Percentiles rank a stretch among this genome's conserved stretches.
These are phyloP conservation scores for Schoenoplectus tabernaemontani DNA, from an alignment of 202 grass and related monocot genomes.

Conservation along the genomic window DNA sequence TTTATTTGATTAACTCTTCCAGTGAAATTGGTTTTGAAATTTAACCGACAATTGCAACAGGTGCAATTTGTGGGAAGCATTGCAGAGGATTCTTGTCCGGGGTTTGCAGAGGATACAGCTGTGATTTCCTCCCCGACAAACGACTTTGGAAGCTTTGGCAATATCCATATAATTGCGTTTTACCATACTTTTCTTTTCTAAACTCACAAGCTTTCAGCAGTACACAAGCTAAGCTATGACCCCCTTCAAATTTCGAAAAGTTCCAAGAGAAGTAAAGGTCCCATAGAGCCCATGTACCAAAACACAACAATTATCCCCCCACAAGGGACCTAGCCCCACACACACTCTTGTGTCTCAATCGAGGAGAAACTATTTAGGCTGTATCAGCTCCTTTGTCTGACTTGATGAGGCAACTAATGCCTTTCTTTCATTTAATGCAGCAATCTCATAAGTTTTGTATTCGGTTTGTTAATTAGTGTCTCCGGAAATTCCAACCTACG, in stretches of 20 bases:
- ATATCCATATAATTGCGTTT: conserved; percentile 27
- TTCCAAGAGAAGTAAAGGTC: conserved; percentile 22
- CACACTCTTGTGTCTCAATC: conserved; percentile 11
- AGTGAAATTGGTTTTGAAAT: no score
- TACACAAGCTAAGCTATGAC: not conserved
- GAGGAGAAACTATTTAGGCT: conserved; percentile 3
- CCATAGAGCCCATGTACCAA: conserved; percentile 4
- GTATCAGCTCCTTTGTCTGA: conserved; percentile 5
- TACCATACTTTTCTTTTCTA: conserved; percentile 18
- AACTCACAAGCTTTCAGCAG: conserved; percentile 27
- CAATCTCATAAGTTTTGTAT: no score
- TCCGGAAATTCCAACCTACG: no score
- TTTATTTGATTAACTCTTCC: no score
- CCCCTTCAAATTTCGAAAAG: conserved; percentile 24
- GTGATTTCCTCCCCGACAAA: conserved; percentile 10
- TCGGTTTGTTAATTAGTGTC: no score
- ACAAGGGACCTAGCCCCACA: not conserved
- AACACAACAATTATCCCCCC: not conserved
- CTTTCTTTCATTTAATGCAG: not conserved
- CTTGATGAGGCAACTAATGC: not conserved
- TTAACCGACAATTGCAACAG: not conserved
- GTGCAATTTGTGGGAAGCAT: not conserved
- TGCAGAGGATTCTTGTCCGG: not conserved
- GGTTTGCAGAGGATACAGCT: not conserved
- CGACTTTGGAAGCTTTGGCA: conserved; percentile 30